Base-by-base conservation (phyloP, 2,329 filamentous ascomycete species). In the Penicillium sclerotigenum region DNA sequence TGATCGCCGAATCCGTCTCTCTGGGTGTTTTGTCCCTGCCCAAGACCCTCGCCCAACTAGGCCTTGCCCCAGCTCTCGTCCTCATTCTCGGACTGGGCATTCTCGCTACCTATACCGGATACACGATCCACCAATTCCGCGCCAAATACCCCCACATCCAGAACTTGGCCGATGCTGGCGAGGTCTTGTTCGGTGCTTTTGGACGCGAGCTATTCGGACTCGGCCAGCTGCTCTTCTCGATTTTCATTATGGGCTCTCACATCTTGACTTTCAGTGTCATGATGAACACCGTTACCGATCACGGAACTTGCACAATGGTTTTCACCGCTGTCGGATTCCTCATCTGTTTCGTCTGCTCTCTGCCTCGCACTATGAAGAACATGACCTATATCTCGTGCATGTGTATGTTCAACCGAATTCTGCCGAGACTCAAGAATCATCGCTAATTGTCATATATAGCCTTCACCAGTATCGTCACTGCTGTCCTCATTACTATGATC, bases 181-280 rank as follows among this genome's bases (percentile, higher is more conserved):
- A 80, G 40, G 75, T 89, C 56, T 77, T 90, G 48, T 77, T 81
- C 60, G 87, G 87, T 14, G 73, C 73, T 9, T 75, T 83, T 38
- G 86, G 84, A 1, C 81, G 84, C 56, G 84, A 87, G 68, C 61
- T 90, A 24, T 78, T 88, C 42, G 85, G 85, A 24, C 73, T 78
- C 56, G 85, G 83, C 62, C 86, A 87, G 62, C 73, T 81, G 2
- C 72, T 89, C 24, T 84, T 89, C 70, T 77, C 89, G 29, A 76
- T 87, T 59, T 88, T 90, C 74, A 82, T 88, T 59, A 85, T 87
- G 71, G 86, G 81, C 31, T 87, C 85, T n/a, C 88, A 90, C 71
- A 80, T 87, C 54, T 74, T 89, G 60, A 88, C 86, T 0, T 88
- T 88, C 61, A 81, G 81, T 31, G 85, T 89, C 64, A 87, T 87